Evolutionary conservation across 495 filamentous ascomycete genomes (phyloP).

Genomic region (Aspergillus avenaceus): DNA sequence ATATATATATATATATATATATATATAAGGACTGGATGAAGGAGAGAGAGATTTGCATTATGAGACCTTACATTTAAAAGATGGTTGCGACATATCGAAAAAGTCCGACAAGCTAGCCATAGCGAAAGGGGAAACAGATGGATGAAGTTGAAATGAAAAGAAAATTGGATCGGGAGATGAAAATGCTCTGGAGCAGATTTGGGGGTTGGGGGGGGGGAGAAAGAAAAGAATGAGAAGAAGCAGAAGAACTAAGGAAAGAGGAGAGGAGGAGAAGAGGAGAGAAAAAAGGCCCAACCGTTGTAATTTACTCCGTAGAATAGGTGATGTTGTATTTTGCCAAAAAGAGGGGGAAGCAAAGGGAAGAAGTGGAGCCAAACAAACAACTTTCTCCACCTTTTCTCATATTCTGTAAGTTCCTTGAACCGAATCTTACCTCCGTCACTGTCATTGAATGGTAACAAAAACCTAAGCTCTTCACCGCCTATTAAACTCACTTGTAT

Average conservation of each 20-base stretch:
- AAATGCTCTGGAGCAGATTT: too few species aligned
- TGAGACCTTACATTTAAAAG: constrained; percentile 37
- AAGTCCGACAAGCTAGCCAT: constrained; percentile 40
- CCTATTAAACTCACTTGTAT: neutral
- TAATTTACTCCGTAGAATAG: too few species aligned
- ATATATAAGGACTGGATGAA: too few species aligned
- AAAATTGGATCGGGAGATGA: too few species aligned
- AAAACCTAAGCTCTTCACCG: neutral
- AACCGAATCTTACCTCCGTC: neutral
- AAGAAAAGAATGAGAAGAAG: constrained; percentile 8
- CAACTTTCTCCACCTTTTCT: too few species aligned
- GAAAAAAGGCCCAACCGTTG: too few species aligned
- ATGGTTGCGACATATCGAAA: constrained; percentile 42
- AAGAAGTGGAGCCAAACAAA: constrained; percentile 2
- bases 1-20: too few species aligned
- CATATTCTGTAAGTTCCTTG: too few species aligned
- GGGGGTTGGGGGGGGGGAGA: neutral
- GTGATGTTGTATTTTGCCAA: too few species aligned
- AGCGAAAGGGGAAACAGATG: constrained; percentile 1
- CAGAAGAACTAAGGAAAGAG: constrained; percentile 3
- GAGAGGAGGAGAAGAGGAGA: constrained; percentile 10
- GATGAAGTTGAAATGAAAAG: too few species aligned
- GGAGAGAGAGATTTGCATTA: neutral
- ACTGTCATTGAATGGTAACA: too few species aligned
- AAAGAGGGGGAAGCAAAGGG: constrained; percentile 3